Evolutionary conservation across 441 rosid species (phyloP), one percentile per base, ranked within the genome.

Genomic region (Kokia cookei): DNA sequence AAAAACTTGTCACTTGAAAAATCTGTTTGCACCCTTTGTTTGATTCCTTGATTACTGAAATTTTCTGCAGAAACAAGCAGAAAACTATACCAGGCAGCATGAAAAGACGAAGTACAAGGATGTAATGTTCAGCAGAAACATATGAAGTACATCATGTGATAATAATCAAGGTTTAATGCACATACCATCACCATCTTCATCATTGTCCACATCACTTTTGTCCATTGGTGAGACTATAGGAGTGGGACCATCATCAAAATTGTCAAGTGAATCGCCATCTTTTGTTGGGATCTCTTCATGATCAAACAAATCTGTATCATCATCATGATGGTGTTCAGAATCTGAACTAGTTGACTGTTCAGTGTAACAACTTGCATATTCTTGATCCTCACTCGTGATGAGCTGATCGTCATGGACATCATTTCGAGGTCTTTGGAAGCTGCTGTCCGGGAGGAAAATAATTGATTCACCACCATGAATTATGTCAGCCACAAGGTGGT

Each of bases 401-500:
- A 72, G 77, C 58, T 70, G 74, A 65, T 86, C 77, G 14, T 74
- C 77, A 14, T 74, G 9, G 69, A 2, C 68, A 61, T 54, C 60
- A 48, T 27, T 17, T 9, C 53, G 73, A 32, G 67, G 54, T 14
- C 32, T 37, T 7, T 73, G 69, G 26, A 62, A 64, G 74, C 7
- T 74, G 37, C 59, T 63, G 32, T 70, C 69, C 22, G 75, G 77
- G 80, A 83, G 75, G 73, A 87, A 88, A 62, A 82, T 71, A 61
- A 85, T 82, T 50, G 88, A 82, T 62, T 90, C 92, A 24, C 97
- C 92, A 9, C 87, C 91, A 2, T 79, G 90, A 70, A 83, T 73
- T 65, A 89, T 80, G 83, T 89, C 92, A 15, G 93, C 95, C 62
- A 88, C 86, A 77, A 92, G 83, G 57, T 86, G 90, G 14, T 69